Base-by-base conservation (phyloP, 345 rosid species). In the Viola odorata region DNA sequence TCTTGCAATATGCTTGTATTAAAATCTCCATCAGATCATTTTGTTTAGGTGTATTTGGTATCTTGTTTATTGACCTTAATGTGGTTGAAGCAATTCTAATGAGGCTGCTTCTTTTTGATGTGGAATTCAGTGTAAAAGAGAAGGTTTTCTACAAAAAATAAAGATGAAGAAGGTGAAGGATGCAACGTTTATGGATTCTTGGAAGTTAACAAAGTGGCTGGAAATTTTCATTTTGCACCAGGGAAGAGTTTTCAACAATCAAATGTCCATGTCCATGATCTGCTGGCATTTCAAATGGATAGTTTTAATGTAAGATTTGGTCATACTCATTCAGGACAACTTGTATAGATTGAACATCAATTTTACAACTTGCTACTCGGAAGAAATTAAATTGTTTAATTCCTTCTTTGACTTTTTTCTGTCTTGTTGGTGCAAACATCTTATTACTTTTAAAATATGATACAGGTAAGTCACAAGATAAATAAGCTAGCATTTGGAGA, bases 171-270 rank as follows among this genome's bases (percentile, higher is more conserved):
- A 73, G 99, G 99, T 48, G 96, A 90, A 80, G 95, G 97, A 39
- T 90, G 99, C 78, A 94, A 86, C 68, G 74, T 90, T 36, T 88
- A 91, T 77, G 97, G 96, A 40, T 90, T 85, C 73, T 75, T 94
- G 73, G 99, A 88, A 76, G 96, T 90, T 60, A 90, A 88, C 64
- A 94, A 90, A 73, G 97, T 94, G 53, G 97, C 97, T 15, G 99
- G 96, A 41, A 90, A 88, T 76, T 94, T 91, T 69, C 96, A 94
- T 70, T 94, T 94, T 83, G 95, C 99, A 60, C 97, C 97, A 51
- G 97, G 96, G 69, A 94, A 94, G 80, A 94, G 99, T 85, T 90
- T 94, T 79, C 96, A 88, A 68, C 95, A 91, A 66, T 79, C 91
- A 40, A 85, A 83, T 12, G 86, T 88, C 66, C 96, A 88, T 65